Evolutionary conservation across 495 filamentous ascomycete species (phyloP).

Genomic region (Amphirosellinia nigrospora): DNA sequence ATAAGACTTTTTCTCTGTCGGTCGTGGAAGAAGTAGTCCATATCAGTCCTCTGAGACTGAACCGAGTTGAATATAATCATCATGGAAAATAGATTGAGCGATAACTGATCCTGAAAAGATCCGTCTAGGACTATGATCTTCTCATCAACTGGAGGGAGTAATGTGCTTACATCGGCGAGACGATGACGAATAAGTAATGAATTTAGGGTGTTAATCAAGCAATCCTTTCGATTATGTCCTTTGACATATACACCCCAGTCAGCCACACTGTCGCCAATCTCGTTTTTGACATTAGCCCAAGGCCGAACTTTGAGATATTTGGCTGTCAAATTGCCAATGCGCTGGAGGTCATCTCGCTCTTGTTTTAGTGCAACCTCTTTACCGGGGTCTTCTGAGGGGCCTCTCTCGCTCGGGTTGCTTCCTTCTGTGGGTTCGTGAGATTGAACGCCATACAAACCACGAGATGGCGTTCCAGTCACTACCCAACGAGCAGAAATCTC

Average conservation of each 20-base stretch:
- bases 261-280: slow-evolving; percentile 48
- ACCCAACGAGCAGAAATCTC: slow-evolving; percentile 82
- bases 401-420: slow-evolving; percentile 17
- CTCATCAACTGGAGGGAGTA: slow-evolving; percentile 74
- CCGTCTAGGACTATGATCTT: slow-evolving; percentile 76
- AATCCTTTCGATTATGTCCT: slow-evolving; percentile 61
- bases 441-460: slow-evolving; percentile 73
- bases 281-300: slow-evolving; percentile 61
- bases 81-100: slow-evolving; percentile 82
- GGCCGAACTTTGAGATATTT: slow-evolving; percentile 78
- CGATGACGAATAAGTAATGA: slow-evolving; percentile 82
- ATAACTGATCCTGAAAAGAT: slow-evolving; percentile 81
- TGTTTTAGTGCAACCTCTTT: slow-evolving; percentile 40
- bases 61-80: slow-evolving; percentile 84
- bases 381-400: slow-evolving; percentile 22
- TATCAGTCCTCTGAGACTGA: slow-evolving; percentile 81
- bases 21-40: slow-evolving; percentile 87
- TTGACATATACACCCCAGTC: slow-evolving; percentile 77
- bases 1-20: slow-evolving; percentile 68
- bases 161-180: slow-evolving; percentile 67
- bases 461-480: slow-evolving; percentile 88
- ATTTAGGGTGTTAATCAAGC: slow-evolving; percentile 73
- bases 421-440: not conserved
- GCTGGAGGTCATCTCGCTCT: slow-evolving; percentile 74
- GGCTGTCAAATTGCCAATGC: slow-evolving; percentile 71